Conservation (phyloP, 495 filamentous ascomycete species). For the Apodospora peruviana region DNA sequence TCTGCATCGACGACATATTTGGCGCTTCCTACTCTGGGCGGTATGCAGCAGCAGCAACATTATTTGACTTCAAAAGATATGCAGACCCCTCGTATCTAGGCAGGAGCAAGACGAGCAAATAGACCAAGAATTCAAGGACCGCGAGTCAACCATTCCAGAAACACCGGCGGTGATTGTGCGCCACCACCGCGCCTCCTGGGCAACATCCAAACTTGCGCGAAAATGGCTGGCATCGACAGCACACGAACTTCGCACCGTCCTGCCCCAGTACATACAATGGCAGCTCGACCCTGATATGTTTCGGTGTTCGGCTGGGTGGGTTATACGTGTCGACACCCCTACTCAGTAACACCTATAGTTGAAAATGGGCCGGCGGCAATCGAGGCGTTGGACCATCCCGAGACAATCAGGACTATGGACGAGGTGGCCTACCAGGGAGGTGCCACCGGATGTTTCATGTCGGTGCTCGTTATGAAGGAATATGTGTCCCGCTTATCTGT, state of each 20-base stretch:
- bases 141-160: no score
- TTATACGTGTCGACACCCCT: slow-evolving; percentile 32
- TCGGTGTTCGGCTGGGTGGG: slow-evolving; percentile 28
- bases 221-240: slow-evolving; percentile 18
- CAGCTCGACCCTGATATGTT: slow-evolving; percentile 30
- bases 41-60: no score
- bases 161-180: slow-evolving; percentile 21
- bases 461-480: slow-evolving; percentile 28
- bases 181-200: slow-evolving; percentile 21
- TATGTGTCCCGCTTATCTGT: slow-evolving; percentile 23
- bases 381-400: slow-evolving; percentile 16
- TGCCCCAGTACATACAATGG: slow-evolving; percentile 24
- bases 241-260: slow-evolving; percentile 11
- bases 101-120: no score
- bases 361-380: no score
- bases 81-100: neutral
- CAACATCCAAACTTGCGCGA: slow-evolving; percentile 7
- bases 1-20: slow-evolving; percentile 31
- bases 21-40: slow-evolving; percentile 23
- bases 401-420: slow-evolving; percentile 24
- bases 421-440: slow-evolving; percentile 5
- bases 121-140: no score
- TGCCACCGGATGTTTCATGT: slow-evolving; percentile 13
- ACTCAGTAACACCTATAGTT: no score
- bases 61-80: neutral